These are phyloP conservation scores for Rhynchospora pubera DNA, from an alignment of 176 grass and related monocot species.

Conservation along the genomic window DNA sequence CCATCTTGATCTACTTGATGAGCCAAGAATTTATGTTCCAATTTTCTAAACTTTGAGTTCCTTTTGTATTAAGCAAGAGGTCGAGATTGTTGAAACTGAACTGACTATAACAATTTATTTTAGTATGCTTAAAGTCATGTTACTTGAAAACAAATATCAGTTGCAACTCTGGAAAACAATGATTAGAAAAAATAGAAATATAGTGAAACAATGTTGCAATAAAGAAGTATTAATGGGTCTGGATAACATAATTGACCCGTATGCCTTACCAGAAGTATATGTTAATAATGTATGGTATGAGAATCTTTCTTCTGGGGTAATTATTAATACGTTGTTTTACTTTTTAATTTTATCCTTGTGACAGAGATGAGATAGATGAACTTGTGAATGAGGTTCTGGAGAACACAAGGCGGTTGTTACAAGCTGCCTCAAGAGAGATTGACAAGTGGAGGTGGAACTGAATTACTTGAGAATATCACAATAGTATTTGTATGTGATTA, in stretches of 20 bases:
- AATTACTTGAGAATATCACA: not conserved
- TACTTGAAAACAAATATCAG: too few species aligned
- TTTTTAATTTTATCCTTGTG: slow-evolving; percentile 3
- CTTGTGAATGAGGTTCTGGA: slow-evolving; percentile 77
- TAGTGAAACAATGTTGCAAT: not conserved
- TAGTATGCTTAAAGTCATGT: not conserved
- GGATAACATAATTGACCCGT: not conserved
- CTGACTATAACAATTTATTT: not conserved
- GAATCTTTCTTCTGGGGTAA: not conserved
- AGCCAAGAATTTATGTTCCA: not conserved
- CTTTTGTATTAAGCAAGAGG: not conserved
- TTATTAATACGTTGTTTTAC: not conserved
- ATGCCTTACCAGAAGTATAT: not conserved
- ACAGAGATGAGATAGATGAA: slow-evolving; percentile 52
- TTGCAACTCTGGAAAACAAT: not conserved
- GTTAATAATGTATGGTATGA: not conserved
- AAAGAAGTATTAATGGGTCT: not conserved
- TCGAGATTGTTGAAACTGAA: not conserved
- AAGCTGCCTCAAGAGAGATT: slow-evolving; percentile 76
- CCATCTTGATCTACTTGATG: not conserved
- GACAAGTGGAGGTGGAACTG: slow-evolving; percentile 76
- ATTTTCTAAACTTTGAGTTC: not conserved
- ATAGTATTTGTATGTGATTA: not conserved
- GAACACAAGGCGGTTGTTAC: slow-evolving; percentile 62
- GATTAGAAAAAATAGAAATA: not conserved